Percentiles rank a stretch among this genome's conserved stretches.
These are phyloP conservation scores for Rhytidiadelphus loreus DNA, from an alignment of 225 moss, liverwort and hornwort genomes.

Conservation along the genomic window DNA sequence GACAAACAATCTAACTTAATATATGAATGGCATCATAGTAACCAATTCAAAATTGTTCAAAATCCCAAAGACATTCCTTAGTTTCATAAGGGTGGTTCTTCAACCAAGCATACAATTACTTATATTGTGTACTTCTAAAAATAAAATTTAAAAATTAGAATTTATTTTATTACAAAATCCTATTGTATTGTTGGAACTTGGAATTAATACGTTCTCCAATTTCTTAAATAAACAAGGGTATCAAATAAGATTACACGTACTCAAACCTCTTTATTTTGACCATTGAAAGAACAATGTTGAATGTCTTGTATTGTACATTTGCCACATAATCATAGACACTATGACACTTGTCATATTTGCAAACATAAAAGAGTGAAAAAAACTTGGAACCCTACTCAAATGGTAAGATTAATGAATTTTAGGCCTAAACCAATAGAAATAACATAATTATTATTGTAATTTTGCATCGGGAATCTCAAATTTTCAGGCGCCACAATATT, in stretches of 20 bases:
- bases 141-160: no score
- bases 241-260: neutral
- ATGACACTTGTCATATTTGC: neutral
- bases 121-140: neutral
- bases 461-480: neutral
- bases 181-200: neutral
- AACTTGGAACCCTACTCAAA: rapidly evolving
- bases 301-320: neutral
- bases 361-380: neutral
- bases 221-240: neutral
- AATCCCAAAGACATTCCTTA: neutral
- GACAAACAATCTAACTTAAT: no score
- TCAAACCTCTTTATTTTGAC: neutral
- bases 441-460: neutral
- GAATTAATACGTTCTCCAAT: neutral
- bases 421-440: rapidly evolving
- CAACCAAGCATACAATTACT: rapidly evolving
- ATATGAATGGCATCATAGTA: neutral
- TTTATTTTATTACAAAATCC: neutral
- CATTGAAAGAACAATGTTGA: neutral
- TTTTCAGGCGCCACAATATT: neutral
- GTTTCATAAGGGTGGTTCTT: neutral
- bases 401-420: neutral
- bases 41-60: neutral
- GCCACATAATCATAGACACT: neutral